Evolutionary conservation across 768 basidiomycete genomes (phyloP), one percentile per base, ranked within the genome.

Genomic region (Termitomyces eurrhizus): DNA sequence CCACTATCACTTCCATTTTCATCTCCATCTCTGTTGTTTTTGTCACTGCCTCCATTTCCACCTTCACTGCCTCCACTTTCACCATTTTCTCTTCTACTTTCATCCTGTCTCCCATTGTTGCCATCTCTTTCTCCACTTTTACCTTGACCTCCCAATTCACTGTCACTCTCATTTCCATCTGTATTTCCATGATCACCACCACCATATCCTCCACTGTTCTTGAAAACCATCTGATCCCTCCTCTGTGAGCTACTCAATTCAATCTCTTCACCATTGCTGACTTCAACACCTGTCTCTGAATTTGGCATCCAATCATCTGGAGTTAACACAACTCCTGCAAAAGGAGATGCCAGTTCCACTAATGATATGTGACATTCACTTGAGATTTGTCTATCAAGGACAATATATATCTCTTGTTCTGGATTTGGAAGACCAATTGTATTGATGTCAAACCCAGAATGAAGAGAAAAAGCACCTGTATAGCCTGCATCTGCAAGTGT

Each of bases 321-420:
- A 36, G 18, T 36, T 36, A 33, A 21, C 0, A 52, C 35, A 52
- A 52, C n/a, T 41, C 18, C 51, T 21, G 12, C n/a, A n/a, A 21
- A 52, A 4, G 51, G 35, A 9, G 2, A 18, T 41, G 16, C 21
- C 6, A 52, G 36, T 9, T 18, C 18, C 21, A 4, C 39, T 4
- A 55, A 32, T 7, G 9, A 26, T 3, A 13, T 21, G 8, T 11
- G 7, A 6, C 32, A 44, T 29, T 44, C 18, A n/a, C 44, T 26
- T 41, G 54, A 13, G 9, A 44, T 33, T 6, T 14, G 18, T 32
- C 16, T 29, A 29, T 55, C 29, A 32, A 55, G 26, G 1, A 44
- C 13, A 18, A 55, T 55, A 11, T 55, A 55, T 44, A 55, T 55
- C 24, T 55, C 54, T 12, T 55, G 54, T 44, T 32, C 16, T 44